Conservation (phyloP, 768 basidiomycete genomes). For the Tubosaeta sp. region DNA sequence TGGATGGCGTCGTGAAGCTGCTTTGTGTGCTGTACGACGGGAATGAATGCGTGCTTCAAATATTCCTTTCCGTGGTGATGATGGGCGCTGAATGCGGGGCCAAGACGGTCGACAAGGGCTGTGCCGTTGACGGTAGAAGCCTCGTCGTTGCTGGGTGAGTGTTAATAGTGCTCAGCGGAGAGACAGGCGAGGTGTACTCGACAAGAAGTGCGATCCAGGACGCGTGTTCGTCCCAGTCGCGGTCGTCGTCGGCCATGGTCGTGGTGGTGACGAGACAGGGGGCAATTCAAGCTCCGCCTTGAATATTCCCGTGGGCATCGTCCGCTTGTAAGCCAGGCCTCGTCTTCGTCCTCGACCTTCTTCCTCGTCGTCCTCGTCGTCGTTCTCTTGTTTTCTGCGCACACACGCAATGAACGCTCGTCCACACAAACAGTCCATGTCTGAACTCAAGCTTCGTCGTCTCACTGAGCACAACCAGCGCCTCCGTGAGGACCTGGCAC, state of each 20-base stretch:
- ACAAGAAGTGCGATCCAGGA: conserved; percentile 27
- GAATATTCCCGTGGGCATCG: conserved; percentile 6
- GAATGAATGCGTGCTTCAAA: conserved; percentile 32
- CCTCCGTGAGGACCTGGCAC: conserved; percentile 80
- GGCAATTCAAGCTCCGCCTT: conserved; percentile 19
- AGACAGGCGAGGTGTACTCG: conserved; percentile 12
- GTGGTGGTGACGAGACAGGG: conserved; percentile 6
- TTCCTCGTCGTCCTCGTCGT: background rate
- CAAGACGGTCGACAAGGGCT: conserved; percentile 46
- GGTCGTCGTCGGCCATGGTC: conserved; percentile 7
- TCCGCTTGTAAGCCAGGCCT: background rate
- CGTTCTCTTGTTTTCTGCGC: conserved; percentile 5
- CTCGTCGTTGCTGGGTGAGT: conserved; percentile 30
- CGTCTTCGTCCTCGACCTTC: conserved; percentile 12
- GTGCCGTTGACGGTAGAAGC: conserved; percentile 40
- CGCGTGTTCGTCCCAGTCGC: conserved; percentile 27
- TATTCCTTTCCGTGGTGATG: conserved; percentile 23
- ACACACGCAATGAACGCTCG: conserved; percentile 57
- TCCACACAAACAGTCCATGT: conserved; percentile 92
- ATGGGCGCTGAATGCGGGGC: conserved; percentile 34
- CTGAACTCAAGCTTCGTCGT: conserved; percentile 92
- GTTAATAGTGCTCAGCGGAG: background rate
- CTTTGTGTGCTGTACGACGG: conserved; percentile 32
- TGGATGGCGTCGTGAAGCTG: conserved; percentile 35
- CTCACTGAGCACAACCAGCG: conserved; percentile 93